A percentile compares a stretch with the other conserved stretches of the same genome.
Conservation (phyloP, 257 asterid species). For the Petunia axillaris region DNA sequence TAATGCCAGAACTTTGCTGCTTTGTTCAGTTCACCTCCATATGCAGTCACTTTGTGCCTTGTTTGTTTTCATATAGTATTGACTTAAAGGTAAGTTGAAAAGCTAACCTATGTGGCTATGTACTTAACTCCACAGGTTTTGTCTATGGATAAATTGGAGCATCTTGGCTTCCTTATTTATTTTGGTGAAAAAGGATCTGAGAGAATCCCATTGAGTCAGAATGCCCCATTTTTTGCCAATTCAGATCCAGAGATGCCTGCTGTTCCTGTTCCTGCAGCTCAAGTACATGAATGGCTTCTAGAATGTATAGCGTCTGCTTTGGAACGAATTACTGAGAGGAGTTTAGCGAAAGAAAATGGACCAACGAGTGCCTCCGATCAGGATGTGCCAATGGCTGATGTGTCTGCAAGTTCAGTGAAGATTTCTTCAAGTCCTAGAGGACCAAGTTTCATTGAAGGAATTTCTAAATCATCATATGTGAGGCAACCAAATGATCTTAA, state of each 20-base stretch:
- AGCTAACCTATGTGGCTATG: background rate
- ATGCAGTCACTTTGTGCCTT: background rate
- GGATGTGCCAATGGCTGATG: conserved; percentile 87
- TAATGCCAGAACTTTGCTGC: conserved; percentile 2
- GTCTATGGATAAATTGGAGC: conserved; percentile 82
- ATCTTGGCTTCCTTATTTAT: conserved; percentile 76
- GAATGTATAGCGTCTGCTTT: conserved; percentile 74
- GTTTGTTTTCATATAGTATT: conserved; percentile 2
- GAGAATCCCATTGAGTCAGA: conserved; percentile 74
- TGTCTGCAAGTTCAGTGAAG: conserved; percentile 51
- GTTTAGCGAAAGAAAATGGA: conserved; percentile 80
- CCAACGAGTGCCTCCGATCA: conserved; percentile 67
- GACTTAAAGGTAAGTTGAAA: background rate
- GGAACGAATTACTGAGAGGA: conserved; percentile 78
- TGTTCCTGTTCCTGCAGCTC: conserved; percentile 87
- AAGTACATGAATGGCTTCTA: conserved; percentile 89
- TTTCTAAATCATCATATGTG: conserved; percentile 86
- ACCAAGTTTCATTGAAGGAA: conserved; percentile 86
- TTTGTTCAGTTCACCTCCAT: background rate
- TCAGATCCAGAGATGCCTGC: conserved; percentile 98
- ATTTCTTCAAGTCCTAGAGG: conserved; percentile 63
- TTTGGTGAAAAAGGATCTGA: conserved; percentile 80
- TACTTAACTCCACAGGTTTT: conserved; percentile 52
- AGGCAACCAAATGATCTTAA: conserved; percentile 90
- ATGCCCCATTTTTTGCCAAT: conserved; percentile 87